Conservation (phyloP, 306 rosid genomes). For the Vachellia pachyceras region DNA sequence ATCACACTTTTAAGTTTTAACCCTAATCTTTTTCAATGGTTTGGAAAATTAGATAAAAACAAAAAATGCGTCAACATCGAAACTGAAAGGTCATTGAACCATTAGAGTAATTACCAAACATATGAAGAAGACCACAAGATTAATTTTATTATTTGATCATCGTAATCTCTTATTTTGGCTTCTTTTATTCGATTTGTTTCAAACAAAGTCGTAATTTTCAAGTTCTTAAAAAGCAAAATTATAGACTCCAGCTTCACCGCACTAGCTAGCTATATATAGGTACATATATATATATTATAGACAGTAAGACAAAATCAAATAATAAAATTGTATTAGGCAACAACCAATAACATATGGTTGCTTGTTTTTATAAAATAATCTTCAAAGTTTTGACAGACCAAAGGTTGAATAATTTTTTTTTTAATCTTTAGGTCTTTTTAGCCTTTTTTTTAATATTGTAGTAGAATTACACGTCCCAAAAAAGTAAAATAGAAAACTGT, state of each 20-base stretch:
- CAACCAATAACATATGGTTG: not conserved
- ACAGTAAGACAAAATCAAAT: slow-evolving; percentile 4
- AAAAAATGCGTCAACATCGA: slow-evolving; percentile 32
- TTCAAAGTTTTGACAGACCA: not conserved
- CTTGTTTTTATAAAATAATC: not conserved
- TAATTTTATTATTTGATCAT: too few relatives aligned
- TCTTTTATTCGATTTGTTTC: not conserved
- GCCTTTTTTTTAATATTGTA: not conserved
- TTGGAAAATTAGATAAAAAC: slow-evolving; percentile 14
- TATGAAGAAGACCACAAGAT: too few relatives aligned
- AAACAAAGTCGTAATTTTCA: not conserved
- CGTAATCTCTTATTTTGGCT: not conserved
- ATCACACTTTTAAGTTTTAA: too few relatives aligned
- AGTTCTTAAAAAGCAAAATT: not conserved
- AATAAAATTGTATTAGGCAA: slow-evolving; percentile 1
- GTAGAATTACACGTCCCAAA: not conserved
- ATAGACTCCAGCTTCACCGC: slow-evolving; percentile 24
- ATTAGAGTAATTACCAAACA: not conserved
- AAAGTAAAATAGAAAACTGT: not conserved
- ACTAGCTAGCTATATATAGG: not conserved
- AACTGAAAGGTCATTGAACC: slow-evolving; percentile 13
- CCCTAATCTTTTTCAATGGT: slow-evolving; percentile 13
- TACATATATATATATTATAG: too few relatives aligned
- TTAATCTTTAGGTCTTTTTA: not conserved
- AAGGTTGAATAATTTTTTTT: not conserved